These are phyloP conservation scores for Arthrobotrys conoides DNA, from an alignment of 2,329 filamentous ascomycete species.

Conservation along the genomic window DNA sequence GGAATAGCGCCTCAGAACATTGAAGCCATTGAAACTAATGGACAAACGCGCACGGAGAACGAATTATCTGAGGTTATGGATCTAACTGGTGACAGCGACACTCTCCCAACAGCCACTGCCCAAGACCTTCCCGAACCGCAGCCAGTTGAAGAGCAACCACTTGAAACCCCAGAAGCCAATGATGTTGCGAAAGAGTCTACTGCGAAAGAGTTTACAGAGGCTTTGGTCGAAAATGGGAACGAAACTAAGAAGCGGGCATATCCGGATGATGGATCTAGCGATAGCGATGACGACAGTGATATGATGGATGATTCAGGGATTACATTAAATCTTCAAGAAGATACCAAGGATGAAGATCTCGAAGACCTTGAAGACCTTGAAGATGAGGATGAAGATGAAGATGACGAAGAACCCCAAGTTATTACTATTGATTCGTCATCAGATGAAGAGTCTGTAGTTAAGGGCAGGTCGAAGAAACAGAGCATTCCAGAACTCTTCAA, in stretches of 20 bases:
- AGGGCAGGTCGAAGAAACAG: constrained; percentile 49
- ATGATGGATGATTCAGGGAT: constrained; percentile 60
- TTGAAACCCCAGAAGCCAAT: constrained; percentile 32
- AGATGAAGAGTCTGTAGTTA: constrained; percentile 40
- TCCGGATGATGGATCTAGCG: constrained; percentile 43
- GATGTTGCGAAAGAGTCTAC: constrained; percentile 19
- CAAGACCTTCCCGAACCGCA: neutral
- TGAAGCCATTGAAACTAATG: neutral
- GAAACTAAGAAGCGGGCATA: constrained; percentile 3
- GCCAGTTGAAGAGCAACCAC: constrained; percentile 2
- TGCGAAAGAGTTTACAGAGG: constrained; percentile 16
- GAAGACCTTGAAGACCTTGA: neutral
- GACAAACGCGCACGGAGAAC: constrained; percentile 2
- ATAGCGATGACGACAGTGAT: constrained; percentile 55
- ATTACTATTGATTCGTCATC: constrained; percentile 53
- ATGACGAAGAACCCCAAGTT: constrained; percentile 12
- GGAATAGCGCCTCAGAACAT: neutral
- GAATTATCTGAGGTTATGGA: constrained; percentile 29
- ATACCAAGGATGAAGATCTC: constrained; percentile 20
- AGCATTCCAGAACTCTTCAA: constrained; percentile 2
- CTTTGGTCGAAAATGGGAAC: constrained; percentile 21
- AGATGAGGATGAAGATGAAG: constrained; percentile 21
- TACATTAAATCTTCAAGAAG: constrained; percentile 57
- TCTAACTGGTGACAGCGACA: constrained; percentile 20
- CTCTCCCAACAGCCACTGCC: neutral